Percentiles rank a stretch among this genome's conserved stretches.
Conservation (phyloP, 495 filamentous ascomycete species). For the Lineolata rhizophorae region DNA sequence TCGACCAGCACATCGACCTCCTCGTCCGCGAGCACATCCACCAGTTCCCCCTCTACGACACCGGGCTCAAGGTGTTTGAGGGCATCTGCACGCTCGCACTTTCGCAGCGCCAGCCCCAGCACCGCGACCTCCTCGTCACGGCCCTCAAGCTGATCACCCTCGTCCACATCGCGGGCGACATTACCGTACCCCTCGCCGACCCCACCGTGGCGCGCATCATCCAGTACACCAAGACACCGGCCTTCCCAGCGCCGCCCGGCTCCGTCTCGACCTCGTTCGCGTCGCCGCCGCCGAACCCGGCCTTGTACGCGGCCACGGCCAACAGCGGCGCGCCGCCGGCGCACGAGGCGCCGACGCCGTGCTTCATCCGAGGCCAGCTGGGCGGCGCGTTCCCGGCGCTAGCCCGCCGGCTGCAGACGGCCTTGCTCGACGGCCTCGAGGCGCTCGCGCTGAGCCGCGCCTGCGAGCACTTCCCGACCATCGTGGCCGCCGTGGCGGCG, state of each 20-base stretch:
- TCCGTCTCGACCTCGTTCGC: too few relatives aligned
- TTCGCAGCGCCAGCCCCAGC: background rate
- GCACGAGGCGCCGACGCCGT: conserved; percentile 9
- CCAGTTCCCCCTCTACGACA: conserved; percentile 9
- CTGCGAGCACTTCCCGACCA: conserved; percentile 8
- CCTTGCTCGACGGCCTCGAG: conserved; percentile 8
- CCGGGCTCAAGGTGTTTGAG: conserved; percentile 7
- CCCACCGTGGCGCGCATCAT: background rate
- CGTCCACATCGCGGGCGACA: conserved; percentile 12
- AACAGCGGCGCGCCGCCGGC: background rate
- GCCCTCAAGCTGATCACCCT: conserved; percentile 12
- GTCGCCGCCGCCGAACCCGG: too few relatives aligned
- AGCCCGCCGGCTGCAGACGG: conserved; percentile 7
- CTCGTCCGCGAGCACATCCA: conserved; percentile 10
- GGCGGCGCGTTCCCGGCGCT: conserved; percentile 10
- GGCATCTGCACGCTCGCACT: conserved; percentile 9
- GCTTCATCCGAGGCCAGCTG: conserved; percentile 13
- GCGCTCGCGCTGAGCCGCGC: conserved; percentile 6
- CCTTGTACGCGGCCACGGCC: too few relatives aligned
- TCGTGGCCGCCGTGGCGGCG: conserved; percentile 6
- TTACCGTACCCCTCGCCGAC: conserved; percentile 1
- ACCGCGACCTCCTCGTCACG: conserved; percentile 8
- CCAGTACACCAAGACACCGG: background rate
- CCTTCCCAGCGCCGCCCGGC: background rate
- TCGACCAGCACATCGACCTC: conserved; percentile 8